Evolutionary conservation across 208 protist genomes (phyloP), one percentile per base, ranked within the genome.

Genomic region (Leishmania braziliensis): DNA sequence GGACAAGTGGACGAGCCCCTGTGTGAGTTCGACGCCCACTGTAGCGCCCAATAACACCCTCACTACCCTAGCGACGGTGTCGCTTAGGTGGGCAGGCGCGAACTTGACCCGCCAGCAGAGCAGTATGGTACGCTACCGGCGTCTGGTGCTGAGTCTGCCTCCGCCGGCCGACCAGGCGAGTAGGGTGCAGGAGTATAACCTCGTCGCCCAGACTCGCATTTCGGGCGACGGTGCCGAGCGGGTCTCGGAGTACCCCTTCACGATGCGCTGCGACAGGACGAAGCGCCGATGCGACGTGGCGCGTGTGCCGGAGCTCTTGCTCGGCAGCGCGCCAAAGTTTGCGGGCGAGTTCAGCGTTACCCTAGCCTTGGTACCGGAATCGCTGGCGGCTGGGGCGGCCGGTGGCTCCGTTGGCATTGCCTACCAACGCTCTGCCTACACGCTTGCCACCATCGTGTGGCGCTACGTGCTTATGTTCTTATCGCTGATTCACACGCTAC

Each of bases 401-500:
- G 54, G 43, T 23, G 68, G 80, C 26, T 83, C 93, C 36, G 80
- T 95, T 26, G 94, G 92, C 20, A 75, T 94, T 46, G 66, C 90
- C 36, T 95, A 89, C 71, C 90, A 95, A 85, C 88, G 86, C 54
- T 79, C 56, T 60, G 65, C 63, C 53, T 97, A 97, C 86, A 87
- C 87, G 10, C 23, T 95, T 50, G 91, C 84, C 23, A 84, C 84
- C 43, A 58, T 94, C 36, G 75, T 92, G 26, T 92, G 86, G 86
- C 91, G 94, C n/a, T 97, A 95, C 83, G 33, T 88, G 33, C 92
- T 95, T 53, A 65, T 95, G 16, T 58, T 93, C 29, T 53, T 97
- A 16, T 92, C 92, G 1, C 50, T 95, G 16, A 1, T 94, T 8
- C 94, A 95, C 75, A 79, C 88, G 12, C 58, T 95, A 54, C 89